Conservation (phyloP, 2,329 filamentous ascomycete species). For the Calonectria fujianensis region DNA sequence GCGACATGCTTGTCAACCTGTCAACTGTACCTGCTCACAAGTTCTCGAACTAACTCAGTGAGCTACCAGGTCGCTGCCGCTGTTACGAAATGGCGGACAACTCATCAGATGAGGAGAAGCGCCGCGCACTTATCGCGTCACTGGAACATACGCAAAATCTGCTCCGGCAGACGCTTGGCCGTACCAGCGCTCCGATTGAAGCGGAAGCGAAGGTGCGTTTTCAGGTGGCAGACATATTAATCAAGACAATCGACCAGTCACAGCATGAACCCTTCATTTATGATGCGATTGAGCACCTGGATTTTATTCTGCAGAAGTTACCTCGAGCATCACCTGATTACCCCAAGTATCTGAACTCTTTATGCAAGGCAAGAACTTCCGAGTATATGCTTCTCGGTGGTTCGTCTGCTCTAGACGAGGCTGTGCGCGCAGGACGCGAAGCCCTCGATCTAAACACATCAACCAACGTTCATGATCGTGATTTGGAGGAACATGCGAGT, state of each 20-base stretch:
- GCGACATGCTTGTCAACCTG: no score
- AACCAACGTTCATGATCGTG: not conserved
- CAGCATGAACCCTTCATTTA: not conserved
- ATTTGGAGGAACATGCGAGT: not conserved
- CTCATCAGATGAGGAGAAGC: not conserved
- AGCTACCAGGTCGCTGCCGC: not conserved
- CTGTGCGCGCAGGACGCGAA: not conserved
- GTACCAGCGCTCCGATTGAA: not conserved
- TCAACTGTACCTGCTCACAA: no score
- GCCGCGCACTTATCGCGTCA: not conserved
- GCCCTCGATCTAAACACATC: not conserved
- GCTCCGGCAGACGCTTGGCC: not conserved
- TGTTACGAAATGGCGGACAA: not conserved
- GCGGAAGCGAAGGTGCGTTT: not conserved
- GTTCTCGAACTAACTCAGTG: no score
- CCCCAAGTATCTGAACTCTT: not conserved
- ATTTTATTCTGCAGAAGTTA: not conserved
- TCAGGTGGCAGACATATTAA: not conserved
- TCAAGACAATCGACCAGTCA: not conserved
- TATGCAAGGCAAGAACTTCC: not conserved
- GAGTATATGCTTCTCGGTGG: not conserved
- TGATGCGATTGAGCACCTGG: not conserved
- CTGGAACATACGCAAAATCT: not conserved
- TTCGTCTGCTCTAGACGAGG: not conserved
- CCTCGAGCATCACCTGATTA: not conserved